Conservation (phyloP, 2,329 filamentous ascomycete genomes). For the Diaporthe sp. region DNA sequence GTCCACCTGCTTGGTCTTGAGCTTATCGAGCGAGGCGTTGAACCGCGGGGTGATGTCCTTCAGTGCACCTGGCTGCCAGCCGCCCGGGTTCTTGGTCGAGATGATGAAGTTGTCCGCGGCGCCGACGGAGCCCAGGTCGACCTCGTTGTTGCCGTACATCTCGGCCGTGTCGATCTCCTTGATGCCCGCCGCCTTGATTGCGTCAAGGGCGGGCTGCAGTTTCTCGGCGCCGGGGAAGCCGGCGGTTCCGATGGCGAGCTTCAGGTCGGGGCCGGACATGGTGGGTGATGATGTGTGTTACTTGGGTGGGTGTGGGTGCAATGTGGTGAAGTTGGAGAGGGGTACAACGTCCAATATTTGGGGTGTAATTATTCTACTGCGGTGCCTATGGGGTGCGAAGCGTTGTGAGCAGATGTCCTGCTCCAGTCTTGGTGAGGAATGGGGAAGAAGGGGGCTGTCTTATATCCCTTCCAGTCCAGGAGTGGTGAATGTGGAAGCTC, state of each 20-base stretch:
- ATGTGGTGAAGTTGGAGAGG: not conserved
- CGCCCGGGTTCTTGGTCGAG: constrained; percentile 37
- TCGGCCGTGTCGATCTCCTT: constrained; percentile 38
- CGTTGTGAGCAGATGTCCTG: not conserved
- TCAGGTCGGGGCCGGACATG: not conserved
- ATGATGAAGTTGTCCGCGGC: constrained; percentile 32
- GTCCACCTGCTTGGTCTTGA: constrained; percentile 44
- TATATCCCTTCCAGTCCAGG: not conserved
- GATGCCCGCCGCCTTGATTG: constrained; percentile 29
- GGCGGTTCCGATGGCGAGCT: not conserved
- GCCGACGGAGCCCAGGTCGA: constrained; percentile 25
- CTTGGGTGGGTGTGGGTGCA: no score
- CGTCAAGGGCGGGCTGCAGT: constrained; percentile 21
- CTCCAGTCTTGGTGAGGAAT: not conserved
- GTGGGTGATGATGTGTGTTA: not conserved
- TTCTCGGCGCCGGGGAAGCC: not conserved
- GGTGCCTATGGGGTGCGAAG: no score
- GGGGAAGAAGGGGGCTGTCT: not conserved
- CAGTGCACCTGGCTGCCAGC: constrained; percentile 23
- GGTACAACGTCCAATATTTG: not conserved
- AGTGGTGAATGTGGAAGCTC: not conserved
- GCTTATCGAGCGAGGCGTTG: constrained; percentile 31
- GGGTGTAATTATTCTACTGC: not conserved
- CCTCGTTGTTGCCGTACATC: constrained; percentile 37
- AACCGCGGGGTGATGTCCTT: constrained; percentile 2